These are phyloP conservation scores for Trametes coccinea DNA, from an alignment of 768 basidiomycete species.

Conservation along the genomic window DNA sequence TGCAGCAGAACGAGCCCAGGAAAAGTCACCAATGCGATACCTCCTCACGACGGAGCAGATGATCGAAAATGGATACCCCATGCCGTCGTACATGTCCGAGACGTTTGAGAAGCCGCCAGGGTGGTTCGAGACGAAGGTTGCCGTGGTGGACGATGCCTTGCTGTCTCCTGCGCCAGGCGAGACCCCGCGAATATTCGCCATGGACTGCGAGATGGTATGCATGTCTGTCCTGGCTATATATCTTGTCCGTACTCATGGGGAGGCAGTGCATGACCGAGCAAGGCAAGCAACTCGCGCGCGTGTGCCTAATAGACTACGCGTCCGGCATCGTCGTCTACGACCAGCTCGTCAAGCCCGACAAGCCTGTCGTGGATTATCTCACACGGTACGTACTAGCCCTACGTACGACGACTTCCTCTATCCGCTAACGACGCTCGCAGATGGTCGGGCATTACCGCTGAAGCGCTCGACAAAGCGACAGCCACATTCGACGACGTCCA, in stretches of 20 bases:
- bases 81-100: slow-evolving; percentile 83
- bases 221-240: neutral
- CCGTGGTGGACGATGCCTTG: neutral
- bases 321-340: slow-evolving; percentile 80
- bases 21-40: slow-evolving; percentile 69
- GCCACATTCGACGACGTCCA: slow-evolving; percentile 84
- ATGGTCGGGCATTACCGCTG: slow-evolving; percentile 92
- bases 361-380: slow-evolving; percentile 88
- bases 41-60: slow-evolving; percentile 80
- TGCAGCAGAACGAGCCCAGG: slow-evolving; percentile 59
- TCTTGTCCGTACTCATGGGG: neutral
- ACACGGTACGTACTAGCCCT: slow-evolving; percentile 59
- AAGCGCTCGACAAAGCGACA: slow-evolving; percentile 63
- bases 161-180: slow-evolving; percentile 45
- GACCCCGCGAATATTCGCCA: slow-evolving; percentile 62
- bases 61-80: slow-evolving; percentile 91
- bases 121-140: slow-evolving; percentile 71
- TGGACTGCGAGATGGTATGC: slow-evolving; percentile 97
- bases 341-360: slow-evolving; percentile 83
- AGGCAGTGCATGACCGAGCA: slow-evolving; percentile 83
- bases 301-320: slow-evolving; percentile 79
- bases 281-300: slow-evolving; percentile 85
- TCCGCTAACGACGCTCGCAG: slow-evolving; percentile 37
- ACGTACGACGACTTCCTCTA: no score
- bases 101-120: slow-evolving; percentile 62